Evolutionary conservation across 176 grass and related monocot species (phyloP).

Genomic region (Bonia amplexicaulis): DNA sequence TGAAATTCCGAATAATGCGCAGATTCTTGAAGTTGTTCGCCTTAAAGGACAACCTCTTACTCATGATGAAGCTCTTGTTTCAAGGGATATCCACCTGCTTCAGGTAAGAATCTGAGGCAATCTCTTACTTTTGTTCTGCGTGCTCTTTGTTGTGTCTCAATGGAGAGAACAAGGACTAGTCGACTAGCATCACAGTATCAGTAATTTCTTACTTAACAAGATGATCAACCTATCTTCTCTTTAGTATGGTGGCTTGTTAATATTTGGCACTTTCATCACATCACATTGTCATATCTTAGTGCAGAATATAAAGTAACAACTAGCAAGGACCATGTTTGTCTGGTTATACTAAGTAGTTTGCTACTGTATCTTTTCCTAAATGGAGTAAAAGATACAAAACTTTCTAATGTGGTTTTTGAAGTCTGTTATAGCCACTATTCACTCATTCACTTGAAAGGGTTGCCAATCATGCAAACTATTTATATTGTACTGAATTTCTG

Average conservation of each 20-base stretch:
- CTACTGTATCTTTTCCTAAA: background rate
- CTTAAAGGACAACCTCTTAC: slow-evolving; percentile 75
- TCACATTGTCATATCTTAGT: background rate
- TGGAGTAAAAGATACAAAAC: background rate
- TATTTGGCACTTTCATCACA: background rate
- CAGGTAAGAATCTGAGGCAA: slow-evolving; percentile 43
- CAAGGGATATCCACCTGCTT: slow-evolving; percentile 80
- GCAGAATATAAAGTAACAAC: background rate
- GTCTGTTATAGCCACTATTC: background rate
- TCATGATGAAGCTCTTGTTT: slow-evolving; percentile 68
- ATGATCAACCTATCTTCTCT: background rate
- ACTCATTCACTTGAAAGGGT: background rate
- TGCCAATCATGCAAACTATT: background rate
- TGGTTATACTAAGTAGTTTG: background rate
- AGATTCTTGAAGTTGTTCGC: slow-evolving; percentile 94
- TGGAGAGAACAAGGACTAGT: background rate
- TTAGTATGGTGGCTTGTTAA: background rate
- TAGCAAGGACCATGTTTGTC: background rate
- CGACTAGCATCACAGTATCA: background rate
- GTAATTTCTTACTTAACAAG: background rate
- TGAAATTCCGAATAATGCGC: slow-evolving; percentile 14
- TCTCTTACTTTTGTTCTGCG: background rate
- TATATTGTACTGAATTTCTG: slow-evolving; percentile 5
- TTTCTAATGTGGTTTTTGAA: background rate
- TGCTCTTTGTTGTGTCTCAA: background rate